Base-by-base conservation (phyloP, 805 yeast species). In the Nakazawaea ambrosiae region DNA sequence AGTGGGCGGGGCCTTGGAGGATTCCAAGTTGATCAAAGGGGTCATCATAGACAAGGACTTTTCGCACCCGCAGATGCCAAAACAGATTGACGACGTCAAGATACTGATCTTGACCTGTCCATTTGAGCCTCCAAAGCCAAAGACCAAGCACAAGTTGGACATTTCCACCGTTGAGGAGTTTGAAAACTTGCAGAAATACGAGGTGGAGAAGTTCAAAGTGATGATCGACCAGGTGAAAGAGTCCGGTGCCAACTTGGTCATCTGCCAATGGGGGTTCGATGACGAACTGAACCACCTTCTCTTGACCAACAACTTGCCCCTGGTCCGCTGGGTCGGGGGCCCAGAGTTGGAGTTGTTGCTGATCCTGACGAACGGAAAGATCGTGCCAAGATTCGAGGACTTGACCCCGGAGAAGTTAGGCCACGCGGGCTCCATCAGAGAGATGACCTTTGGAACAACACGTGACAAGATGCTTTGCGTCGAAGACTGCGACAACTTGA, bases 211-310 rank as follows among this genome's bases (percentile, higher is more conserved):
- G 59, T 92, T 92, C 57, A 74, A 70, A 55, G 87, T 85, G 58
- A 92, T 92, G 98, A 88, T 92, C 42, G 70, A 80, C 42, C 65
- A 70, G 45, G 94, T 92, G 39, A 89, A 92, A 63, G 75, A 72
- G 19, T 72, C 95, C 0, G 97, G 97, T 29, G 97, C 98, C 20
- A 90, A 89, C 59, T 75, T 90, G 39, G 98, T 90, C 36, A 90
- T 94, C 27, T 92, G 98, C 65, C 98, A 90, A 66, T 90, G 98
- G 98, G 98, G 98, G 14, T 92, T 90, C 53, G 98, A 90, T 60
- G 98, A 90, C 60, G 98, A 90, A 67, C 97, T 97, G 29, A 90
- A 90, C 63, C 96, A 92, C 61, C 65, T 92, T 56, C 70, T 92
- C 43, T 68, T 89, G 49, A 83, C 90, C 51, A 87, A 90, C 61